These are phyloP conservation scores for Blastocystis sp. DNA, from an alignment of 352 stramenopile genomes.

Conservation along the genomic window DNA sequence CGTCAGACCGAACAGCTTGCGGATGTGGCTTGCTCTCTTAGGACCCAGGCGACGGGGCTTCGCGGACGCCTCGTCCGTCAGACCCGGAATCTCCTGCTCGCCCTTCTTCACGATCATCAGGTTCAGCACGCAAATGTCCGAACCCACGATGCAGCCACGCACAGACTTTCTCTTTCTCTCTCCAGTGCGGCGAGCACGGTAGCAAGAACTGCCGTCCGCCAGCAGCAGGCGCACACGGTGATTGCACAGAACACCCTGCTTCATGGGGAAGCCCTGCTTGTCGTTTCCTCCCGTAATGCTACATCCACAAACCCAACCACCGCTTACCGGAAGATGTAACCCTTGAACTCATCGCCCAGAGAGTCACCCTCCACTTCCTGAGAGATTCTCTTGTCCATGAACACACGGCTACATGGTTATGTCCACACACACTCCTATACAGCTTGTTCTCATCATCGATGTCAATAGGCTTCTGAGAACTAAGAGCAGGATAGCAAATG, in stretches of 20 bases:
- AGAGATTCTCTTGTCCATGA: conserved; percentile 98
- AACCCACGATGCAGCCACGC: conserved; percentile 94
- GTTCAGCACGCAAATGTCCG: conserved; percentile 97
- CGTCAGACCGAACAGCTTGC: conserved; percentile 98
- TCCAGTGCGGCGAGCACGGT: conserved; percentile 73
- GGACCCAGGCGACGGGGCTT: conserved; percentile 89
- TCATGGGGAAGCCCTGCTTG: conserved; percentile 99
- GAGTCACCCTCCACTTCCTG: conserved; percentile 94
- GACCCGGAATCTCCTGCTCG: conserved; percentile 82
- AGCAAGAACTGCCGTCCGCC: conserved; percentile 90
- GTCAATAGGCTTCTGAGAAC: conserved; percentile 95
- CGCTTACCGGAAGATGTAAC: conserved; percentile 71
- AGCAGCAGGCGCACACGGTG: conserved; percentile 93
- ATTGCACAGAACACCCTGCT: conserved; percentile 97
- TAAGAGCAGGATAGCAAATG: conserved; percentile 93
- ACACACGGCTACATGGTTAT: conserved; percentile 57
- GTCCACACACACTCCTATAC: conserved; percentile 57
- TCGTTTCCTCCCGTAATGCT: conserved; percentile 97
- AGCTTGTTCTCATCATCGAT: conserved; percentile 99
- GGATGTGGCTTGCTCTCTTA: conserved; percentile 99
- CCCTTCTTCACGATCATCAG: conserved; percentile 93
- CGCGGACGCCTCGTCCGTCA: conserved; percentile 83
- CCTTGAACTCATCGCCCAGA: conserved; percentile 97
- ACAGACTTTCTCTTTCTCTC: conserved; percentile 98
- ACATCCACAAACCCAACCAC: conserved; percentile 61